phyloP scores from a whole-genome alignment of 2,329 filamentous ascomycete species.

The Fusarium nygamai region DNA sequence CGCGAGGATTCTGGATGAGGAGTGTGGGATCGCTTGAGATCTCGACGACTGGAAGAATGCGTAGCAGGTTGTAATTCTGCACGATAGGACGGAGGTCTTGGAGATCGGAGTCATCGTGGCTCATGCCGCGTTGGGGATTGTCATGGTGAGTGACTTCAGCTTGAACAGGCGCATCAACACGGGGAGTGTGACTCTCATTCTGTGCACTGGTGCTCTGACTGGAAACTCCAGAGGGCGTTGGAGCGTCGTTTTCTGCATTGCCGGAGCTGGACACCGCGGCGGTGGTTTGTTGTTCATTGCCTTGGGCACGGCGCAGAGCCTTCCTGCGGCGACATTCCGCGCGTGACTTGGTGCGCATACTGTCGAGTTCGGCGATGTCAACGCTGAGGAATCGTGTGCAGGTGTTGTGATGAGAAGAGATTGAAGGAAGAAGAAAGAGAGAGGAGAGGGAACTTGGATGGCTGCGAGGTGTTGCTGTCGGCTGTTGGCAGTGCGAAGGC shows the following conservation, averaged over 20 bases:
- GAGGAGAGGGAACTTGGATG: rapidly evolving
- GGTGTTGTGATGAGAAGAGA: not conserved
- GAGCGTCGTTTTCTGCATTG: not conserved
- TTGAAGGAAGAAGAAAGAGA: not conserved
- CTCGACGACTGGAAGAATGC: not conserved
- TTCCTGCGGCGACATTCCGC: too few relatives aligned
- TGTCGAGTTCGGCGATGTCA: too few relatives aligned
- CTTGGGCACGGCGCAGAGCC: too few relatives aligned
- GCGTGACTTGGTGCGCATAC: too few relatives aligned
- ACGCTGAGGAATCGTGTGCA: rapidly evolving
- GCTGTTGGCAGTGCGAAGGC: not conserved
- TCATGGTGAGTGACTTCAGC: not conserved
- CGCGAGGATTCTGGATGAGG: not conserved
- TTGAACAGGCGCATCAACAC: rapidly evolving
- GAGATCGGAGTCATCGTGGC: too few relatives aligned
- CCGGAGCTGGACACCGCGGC: too few relatives aligned
- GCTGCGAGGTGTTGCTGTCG: not conserved
- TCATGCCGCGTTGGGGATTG: not conserved
- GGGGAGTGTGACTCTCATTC: too few relatives aligned
- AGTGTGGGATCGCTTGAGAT: rapidly evolving
- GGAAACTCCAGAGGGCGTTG: rapidly evolving
- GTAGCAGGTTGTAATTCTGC: not conserved
- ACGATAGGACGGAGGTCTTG: too few relatives aligned
- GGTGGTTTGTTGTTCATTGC: too few relatives aligned
- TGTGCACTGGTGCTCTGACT: rapidly evolving